Evolutionary conservation across 2,329 filamentous ascomycete species (phyloP).

Genomic region (Nakataea oryzae): DNA sequence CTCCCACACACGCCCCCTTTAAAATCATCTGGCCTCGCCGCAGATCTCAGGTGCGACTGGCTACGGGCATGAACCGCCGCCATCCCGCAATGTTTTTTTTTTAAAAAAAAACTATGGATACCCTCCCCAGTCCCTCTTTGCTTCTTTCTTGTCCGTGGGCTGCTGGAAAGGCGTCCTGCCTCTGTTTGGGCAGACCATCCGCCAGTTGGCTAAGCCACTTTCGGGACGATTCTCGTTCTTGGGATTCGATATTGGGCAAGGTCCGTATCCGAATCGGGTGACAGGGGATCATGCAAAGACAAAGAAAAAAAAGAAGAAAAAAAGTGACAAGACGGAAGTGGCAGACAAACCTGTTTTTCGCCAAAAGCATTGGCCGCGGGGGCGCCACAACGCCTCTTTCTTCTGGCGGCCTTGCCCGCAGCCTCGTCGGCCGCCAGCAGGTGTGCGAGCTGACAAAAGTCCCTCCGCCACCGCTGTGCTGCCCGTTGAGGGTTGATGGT

Average conservation of each 20-base stretch:
- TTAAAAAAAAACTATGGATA: neutral
- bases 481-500: too few relatives aligned
- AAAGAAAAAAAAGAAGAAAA: neutral
- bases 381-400: neutral
- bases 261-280: neutral
- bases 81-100: too few relatives aligned
- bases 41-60: neutral
- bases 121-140: too few relatives aligned
- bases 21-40: neutral
- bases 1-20: too few relatives aligned
- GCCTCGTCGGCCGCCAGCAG: neutral
- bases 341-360: neutral
- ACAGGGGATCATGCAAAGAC: neutral
- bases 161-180: neutral
- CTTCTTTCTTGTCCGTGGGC: too few relatives aligned
- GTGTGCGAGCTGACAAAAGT: too few relatives aligned
- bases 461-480: too few relatives aligned
- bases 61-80: too few relatives aligned
- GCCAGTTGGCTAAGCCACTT: neutral
- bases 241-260: neutral
- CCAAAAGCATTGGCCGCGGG: neutral
- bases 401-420: neutral
- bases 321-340: too few relatives aligned
- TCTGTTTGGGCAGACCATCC: neutral
- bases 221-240: neutral